Conservation (phyloP, 179 eudicot genomes). For the Drosera spatulata region DNA sequence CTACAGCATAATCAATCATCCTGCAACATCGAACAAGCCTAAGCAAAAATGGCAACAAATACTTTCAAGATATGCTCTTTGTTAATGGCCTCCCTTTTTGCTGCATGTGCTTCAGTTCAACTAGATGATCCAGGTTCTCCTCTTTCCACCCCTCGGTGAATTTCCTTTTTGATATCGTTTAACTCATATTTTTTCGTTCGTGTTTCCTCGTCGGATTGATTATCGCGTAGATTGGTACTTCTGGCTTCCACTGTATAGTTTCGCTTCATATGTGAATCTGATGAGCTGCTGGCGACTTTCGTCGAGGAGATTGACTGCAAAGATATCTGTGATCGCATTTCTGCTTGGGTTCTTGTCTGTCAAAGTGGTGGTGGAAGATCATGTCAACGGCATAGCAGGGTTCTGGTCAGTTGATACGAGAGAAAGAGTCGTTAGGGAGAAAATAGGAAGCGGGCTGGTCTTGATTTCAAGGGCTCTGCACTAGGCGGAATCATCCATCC, state of each 20-base stretch:
- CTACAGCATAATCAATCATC: too few relatives aligned
- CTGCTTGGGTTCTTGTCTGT: conserved; percentile 30
- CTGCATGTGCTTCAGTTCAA: conserved; percentile 36
- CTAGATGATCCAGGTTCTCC: conserved; percentile 38
- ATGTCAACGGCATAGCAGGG: conserved; percentile 11
- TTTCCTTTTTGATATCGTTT: conserved; percentile 4
- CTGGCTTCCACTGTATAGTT: conserved; percentile 51
- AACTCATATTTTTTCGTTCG: not conserved
- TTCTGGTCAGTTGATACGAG: conserved; percentile 48
- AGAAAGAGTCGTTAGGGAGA: conserved; percentile 43
- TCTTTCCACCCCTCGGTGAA: not conserved
- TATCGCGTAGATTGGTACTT: conserved; percentile 48
- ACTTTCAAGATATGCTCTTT: conserved; percentile 22
- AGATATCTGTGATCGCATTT: conserved; percentile 16
- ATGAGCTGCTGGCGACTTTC: conserved; percentile 19
- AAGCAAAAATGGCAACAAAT: conserved; percentile 12
- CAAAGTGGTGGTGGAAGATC: conserved; percentile 30
- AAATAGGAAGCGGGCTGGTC: conserved; percentile 46
- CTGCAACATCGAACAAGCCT: too few relatives aligned
- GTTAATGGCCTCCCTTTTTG: conserved; percentile 45
- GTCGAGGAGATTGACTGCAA: not conserved
- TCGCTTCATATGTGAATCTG: conserved; percentile 38
- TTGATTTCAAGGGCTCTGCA: conserved; percentile 34
- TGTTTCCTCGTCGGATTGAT: not conserved
- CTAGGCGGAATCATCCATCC: conserved; percentile 12